phyloP scores from a whole-genome alignment of 2,329 filamentous ascomycete species.

The Penicillium sp. region DNA sequence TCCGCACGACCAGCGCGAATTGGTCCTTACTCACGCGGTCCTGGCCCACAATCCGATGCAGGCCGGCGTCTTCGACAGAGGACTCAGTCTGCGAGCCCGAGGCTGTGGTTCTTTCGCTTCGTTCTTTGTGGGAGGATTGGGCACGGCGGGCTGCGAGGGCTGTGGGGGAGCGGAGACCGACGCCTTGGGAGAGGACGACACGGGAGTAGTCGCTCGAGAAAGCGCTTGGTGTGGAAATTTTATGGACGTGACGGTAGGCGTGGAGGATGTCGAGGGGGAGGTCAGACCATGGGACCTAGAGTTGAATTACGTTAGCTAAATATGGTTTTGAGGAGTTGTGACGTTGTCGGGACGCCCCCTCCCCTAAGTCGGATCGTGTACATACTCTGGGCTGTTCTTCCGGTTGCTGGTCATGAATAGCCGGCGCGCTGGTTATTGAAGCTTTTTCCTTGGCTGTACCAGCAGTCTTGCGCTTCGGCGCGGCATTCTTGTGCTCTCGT shows the following conservation, averaged over 20 bases:
- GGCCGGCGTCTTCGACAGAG: slow-evolving; percentile 10
- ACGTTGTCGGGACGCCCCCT: slow-evolving; percentile 3
- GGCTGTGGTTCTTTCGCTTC: not conserved
- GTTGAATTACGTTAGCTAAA: not conserved
- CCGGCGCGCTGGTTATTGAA: slow-evolving; percentile 30
- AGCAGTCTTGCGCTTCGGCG: slow-evolving; percentile 31
- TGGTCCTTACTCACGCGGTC: slow-evolving; percentile 41
- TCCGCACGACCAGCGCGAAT: slow-evolving; percentile 42
- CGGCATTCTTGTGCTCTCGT: slow-evolving; percentile 32
- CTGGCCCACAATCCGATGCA: slow-evolving; percentile 32
- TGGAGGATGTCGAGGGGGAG: slow-evolving; percentile 45
- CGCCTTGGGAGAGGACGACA: slow-evolving; percentile 43
- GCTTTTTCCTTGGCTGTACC: slow-evolving; percentile 24
- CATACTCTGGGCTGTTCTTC: slow-evolving; percentile 33
- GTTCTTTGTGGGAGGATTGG: slow-evolving; percentile 15
- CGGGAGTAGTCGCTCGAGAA: slow-evolving; percentile 45
- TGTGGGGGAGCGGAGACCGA: slow-evolving; percentile 44
- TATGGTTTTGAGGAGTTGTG: not conserved
- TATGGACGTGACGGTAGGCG: slow-evolving; percentile 47
- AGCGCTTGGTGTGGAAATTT: slow-evolving; percentile 41
- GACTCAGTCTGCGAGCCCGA: slow-evolving; percentile 1
- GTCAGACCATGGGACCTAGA: slow-evolving; percentile 42
- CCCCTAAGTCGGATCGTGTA: slow-evolving; percentile 3
- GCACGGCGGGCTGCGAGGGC: slow-evolving; percentile 39
- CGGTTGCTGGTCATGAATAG: slow-evolving; percentile 13